These are phyloP conservation scores for Pestalotiopsis fici DNA, from an alignment of 2,329 filamentous ascomycete genomes.

Conservation along the genomic window DNA sequence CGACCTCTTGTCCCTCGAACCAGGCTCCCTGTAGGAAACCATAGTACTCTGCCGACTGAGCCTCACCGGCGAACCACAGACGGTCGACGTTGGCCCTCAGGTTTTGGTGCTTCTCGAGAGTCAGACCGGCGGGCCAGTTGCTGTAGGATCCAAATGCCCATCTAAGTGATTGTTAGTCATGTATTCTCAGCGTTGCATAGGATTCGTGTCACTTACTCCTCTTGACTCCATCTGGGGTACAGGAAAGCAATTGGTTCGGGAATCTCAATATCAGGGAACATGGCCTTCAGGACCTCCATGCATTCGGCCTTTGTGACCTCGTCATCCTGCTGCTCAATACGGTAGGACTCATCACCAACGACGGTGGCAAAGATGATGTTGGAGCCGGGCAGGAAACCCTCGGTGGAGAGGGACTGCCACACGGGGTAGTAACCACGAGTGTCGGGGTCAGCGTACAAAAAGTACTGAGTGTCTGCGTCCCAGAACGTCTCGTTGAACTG, in stretches of 20 bases:
- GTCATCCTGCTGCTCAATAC: conserved; percentile 60
- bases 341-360: conserved; percentile 55
- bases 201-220: conserved; percentile 21
- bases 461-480: conserved; percentile 47
- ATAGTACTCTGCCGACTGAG: conserved; percentile 63
- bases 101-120: conserved; percentile 67
- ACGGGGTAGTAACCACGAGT: conserved; percentile 53
- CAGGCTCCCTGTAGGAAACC: conserved; percentile 67
- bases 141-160: conserved; percentile 64
- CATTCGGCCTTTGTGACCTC: conserved; percentile 58
- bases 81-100: conserved; percentile 63
- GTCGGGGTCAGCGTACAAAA: conserved; percentile 45
- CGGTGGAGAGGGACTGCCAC: conserved; percentile 62
- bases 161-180: conserved; percentile 8
- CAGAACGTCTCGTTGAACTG: conserved; percentile 71
- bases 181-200: not conserved
- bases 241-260: conserved; percentile 62
- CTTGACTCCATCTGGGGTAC: conserved; percentile 60
- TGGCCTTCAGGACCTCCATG: conserved; percentile 57
- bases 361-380: conserved; percentile 70
- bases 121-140: conserved; percentile 67
- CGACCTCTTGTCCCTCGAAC: conserved; percentile 55
- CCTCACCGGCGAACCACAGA: conserved; percentile 68
- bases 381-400: conserved; percentile 60
- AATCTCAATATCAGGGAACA: conserved; percentile 60